Conservation (phyloP, 257 asterid genomes). For the Solanum microdontum region DNA sequence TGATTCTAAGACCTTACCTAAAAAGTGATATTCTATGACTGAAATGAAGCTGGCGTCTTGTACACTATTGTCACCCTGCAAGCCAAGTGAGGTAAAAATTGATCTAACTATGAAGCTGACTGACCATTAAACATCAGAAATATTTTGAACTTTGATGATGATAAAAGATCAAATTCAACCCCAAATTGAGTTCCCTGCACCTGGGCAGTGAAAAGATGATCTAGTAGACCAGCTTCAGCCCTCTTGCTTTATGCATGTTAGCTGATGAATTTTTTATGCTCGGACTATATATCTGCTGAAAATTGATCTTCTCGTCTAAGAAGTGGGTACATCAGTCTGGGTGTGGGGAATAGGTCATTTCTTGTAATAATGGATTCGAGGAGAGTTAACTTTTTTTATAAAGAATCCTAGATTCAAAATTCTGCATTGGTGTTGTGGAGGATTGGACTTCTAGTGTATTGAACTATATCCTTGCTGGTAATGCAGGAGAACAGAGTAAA, state of each 20-base stretch:
- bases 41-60: neutral
- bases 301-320: neutral
- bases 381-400: neutral
- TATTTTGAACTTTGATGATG: neutral
- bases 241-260: neutral
- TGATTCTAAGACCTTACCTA: neutral
- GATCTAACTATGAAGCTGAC: neutral
- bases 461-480: neutral
- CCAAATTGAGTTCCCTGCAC: neutral
- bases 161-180: neutral
- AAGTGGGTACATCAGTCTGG: neutral
- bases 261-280: neutral
- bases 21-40: neutral
- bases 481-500: conserved; percentile 41
- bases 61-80: neutral
- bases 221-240: neutral
- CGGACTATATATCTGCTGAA: neutral
- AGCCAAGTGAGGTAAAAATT: neutral
- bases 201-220: neutral
- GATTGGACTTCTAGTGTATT: neutral
- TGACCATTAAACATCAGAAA: neutral
- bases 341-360: neutral
- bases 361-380: neutral
- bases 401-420: neutral
- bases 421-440: neutral